Percentiles rank a stretch among this genome's conserved stretches.
phyloP scores from a whole-genome alignment of 2,329 filamentous ascomycete species.

The Zasmidium angulare region DNA sequence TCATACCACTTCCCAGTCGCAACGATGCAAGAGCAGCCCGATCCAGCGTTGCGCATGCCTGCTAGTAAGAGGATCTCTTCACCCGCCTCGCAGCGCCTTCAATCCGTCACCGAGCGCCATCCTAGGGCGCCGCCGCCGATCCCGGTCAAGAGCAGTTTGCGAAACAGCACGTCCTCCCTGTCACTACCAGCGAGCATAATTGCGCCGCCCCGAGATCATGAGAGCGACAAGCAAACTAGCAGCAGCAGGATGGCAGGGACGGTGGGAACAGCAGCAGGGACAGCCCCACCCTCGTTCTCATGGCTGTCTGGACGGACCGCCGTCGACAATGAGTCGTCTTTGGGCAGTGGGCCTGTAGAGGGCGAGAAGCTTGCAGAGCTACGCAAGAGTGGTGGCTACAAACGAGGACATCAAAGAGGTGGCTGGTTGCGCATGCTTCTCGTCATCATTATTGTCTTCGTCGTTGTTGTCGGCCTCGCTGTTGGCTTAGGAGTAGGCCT shows the following conservation, averaged over 20 bases:
- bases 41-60: constrained; percentile 5
- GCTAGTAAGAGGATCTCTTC: constrained; percentile 9
- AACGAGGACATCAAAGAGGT: constrained; percentile 28
- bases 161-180: constrained; percentile 11
- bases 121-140: constrained; percentile 16
- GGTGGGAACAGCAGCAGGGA: constrained; percentile 11
- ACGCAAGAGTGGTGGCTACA: constrained; percentile 18
- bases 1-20: neutral
- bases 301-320: constrained; percentile 22
- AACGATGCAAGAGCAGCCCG: neutral
- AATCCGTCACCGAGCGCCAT: constrained; percentile 11
- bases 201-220: neutral
- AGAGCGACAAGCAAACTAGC: neutral
- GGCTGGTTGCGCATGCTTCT: constrained; percentile 42
- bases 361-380: constrained; percentile 31
- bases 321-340: constrained; percentile 15
- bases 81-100: constrained; percentile 10
- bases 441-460: constrained; percentile 38
- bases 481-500: constrained; percentile 42
- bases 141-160: constrained; percentile 21
- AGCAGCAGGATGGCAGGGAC: constrained; percentile 12
- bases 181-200: neutral
- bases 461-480: constrained; percentile 37
- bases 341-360: constrained; percentile 23
- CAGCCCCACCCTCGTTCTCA: constrained; percentile 29